These are phyloP conservation scores for Phytopythium montanum DNA, from an alignment of 352 stramenopile genomes.

Conservation along the genomic window DNA sequence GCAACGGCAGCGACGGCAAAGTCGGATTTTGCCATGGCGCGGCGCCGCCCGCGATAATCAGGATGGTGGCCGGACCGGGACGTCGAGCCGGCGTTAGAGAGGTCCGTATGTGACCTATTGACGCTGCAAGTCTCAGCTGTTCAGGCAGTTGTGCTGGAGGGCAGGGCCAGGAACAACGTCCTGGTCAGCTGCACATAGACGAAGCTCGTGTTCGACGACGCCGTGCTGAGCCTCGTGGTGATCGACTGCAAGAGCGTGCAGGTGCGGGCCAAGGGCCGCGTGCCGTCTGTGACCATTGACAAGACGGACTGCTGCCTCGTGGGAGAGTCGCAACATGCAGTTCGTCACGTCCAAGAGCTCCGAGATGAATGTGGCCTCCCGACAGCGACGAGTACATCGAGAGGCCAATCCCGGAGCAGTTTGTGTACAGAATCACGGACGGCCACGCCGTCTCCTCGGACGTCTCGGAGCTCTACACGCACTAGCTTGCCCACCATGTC, in stretches of 20 bases:
- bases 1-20: no score
- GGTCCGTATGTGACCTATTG: no score
- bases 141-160: no score
- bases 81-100: no score
- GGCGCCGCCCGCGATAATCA: no score
- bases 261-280: conserved; percentile 91
- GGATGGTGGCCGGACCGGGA: no score
- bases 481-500: no score
- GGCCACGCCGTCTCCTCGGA: conserved; percentile 19
- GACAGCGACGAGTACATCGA: conserved; percentile 92
- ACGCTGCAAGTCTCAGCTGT: no score
- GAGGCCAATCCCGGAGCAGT: conserved; percentile 97
- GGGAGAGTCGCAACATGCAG: conserved; percentile 83
- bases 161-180: conserved; percentile 68
- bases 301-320: conserved; percentile 97
- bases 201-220: conserved; percentile 95
- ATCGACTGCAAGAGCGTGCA: conserved; percentile 98
- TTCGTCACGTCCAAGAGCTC: conserved; percentile 97
- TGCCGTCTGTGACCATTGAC: conserved; percentile 97
- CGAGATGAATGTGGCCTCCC: conserved; percentile 96
- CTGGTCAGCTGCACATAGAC: conserved; percentile 95
- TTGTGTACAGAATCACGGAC: conserved; percentile 91
- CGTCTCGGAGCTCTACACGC: no score
- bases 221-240: conserved; percentile 95
- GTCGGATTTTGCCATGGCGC: no score